These are phyloP conservation scores for Aspergillus indologenus DNA, from an alignment of 495 filamentous ascomycete species.

Conservation along the genomic window DNA sequence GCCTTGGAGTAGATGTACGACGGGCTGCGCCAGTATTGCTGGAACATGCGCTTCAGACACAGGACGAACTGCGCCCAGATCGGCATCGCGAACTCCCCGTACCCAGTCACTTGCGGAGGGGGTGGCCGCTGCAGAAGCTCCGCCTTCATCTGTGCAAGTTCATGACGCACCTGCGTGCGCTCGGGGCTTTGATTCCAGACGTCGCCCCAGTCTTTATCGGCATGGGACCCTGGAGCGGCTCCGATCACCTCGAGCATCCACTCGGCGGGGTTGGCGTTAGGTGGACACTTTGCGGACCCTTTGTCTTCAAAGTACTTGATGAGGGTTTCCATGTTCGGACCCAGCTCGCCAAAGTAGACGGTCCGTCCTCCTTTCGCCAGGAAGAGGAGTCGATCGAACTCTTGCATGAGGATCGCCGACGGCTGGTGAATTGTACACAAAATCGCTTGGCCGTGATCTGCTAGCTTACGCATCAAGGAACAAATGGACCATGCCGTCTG, in stretches of 20 bases:
- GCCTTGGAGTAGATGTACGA: slow-evolving; percentile 79
- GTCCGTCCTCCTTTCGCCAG: slow-evolving; percentile 71
- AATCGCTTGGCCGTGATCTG: slow-evolving; percentile 80
- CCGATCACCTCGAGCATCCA: slow-evolving; percentile 94
- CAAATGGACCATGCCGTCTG: slow-evolving; percentile 87
- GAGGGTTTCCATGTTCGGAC: slow-evolving; percentile 65
- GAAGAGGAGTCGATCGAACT: slow-evolving; percentile 87
- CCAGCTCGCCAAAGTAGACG: slow-evolving; percentile 84
- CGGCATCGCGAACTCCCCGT: slow-evolving; percentile 52
- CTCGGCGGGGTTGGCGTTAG: slow-evolving; percentile 77
- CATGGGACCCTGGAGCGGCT: slow-evolving; percentile 72
- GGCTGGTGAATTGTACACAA: slow-evolving; percentile 94
- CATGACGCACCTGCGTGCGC: slow-evolving; percentile 55
- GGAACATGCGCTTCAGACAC: slow-evolving; percentile 62
- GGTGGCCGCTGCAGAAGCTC: slow-evolving; percentile 45
- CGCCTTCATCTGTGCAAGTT: slow-evolving; percentile 63
- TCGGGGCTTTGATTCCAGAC: slow-evolving; percentile 74
- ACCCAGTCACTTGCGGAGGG: slow-evolving; percentile 30
- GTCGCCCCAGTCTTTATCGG: slow-evolving; percentile 74
- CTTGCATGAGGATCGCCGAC: slow-evolving; percentile 83
- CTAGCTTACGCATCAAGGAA: slow-evolving; percentile 73
- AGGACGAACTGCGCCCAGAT: slow-evolving; percentile 45
- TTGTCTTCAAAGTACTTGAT: slow-evolving; percentile 76
- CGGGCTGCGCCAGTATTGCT: slow-evolving; percentile 89
- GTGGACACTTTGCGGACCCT: slow-evolving; percentile 65